Evolutionary conservation across 257 asterid genomes (phyloP).

Genomic region (Solanum corneliomulleri): DNA sequence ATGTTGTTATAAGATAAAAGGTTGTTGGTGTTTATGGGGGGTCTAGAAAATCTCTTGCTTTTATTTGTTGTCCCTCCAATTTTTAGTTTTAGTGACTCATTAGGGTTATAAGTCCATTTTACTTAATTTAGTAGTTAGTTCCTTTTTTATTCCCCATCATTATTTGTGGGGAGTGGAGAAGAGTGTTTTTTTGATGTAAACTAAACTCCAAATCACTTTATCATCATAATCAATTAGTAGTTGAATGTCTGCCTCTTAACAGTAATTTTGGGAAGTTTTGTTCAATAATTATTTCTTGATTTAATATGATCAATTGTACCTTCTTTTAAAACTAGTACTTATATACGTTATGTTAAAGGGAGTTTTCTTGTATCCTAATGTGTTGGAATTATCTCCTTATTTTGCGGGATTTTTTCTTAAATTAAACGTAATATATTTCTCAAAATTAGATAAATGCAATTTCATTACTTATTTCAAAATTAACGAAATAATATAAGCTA

Average conservation of each 20-base stretch:
- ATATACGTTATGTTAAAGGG: not conserved
- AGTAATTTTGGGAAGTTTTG: not conserved
- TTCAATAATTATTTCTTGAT: not conserved
- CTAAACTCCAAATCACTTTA: not conserved
- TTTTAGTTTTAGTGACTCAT: not conserved
- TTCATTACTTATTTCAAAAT: not conserved
- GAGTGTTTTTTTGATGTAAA: not conserved
- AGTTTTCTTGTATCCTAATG: not conserved
- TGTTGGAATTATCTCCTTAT: not conserved
- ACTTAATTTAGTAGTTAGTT: not conserved
- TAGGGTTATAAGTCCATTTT: not conserved
- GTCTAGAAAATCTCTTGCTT: not conserved
- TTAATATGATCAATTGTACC: not conserved
- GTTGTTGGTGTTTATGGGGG: conserved; percentile 3
- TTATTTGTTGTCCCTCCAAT: not conserved
- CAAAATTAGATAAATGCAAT: not conserved
- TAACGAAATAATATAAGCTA: not conserved
- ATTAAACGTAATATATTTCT: not conserved
- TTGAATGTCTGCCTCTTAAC: not conserved
- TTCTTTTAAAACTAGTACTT: not conserved
- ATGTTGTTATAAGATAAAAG: conserved; percentile 3
- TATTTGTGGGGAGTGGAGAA: not conserved
- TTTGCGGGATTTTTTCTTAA: not conserved
- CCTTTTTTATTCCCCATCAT: not conserved
- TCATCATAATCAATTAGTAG: not conserved